A percentile compares a stretch with the other conserved stretches of the same genome.
Evolutionary conservation across 2,329 filamentous ascomycete species (phyloP).

Genomic region (Daldinia sp.): DNA sequence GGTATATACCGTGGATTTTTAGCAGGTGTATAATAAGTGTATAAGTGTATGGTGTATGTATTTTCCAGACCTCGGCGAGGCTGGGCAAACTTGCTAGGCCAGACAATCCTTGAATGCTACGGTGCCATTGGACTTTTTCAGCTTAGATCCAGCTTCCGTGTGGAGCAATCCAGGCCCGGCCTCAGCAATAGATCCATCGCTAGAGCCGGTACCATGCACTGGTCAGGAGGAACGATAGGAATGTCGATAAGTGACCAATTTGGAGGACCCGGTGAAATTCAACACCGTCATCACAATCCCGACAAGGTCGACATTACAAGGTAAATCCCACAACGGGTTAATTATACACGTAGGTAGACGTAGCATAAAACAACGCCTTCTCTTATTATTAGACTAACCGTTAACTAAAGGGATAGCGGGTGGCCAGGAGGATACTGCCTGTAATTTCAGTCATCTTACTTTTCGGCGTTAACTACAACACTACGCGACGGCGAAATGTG

Average conservation of each 20-base stretch:
- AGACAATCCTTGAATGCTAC: slow-evolving; percentile 23
- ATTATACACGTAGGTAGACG: slow-evolving; percentile 10
- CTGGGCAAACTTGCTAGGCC: slow-evolving; percentile 18
- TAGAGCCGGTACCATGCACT: slow-evolving; percentile 19
- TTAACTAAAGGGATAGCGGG: neutral
- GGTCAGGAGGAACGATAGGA: neutral
- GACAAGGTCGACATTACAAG: no score
- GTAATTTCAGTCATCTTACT: slow-evolving; percentile 4
- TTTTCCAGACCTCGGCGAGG: slow-evolving; percentile 26
- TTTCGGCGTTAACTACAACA: slow-evolving; percentile 6
- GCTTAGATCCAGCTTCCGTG: slow-evolving; percentile 17
- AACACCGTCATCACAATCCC: slow-evolving; percentile 11
- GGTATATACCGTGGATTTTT: slow-evolving; percentile 1
- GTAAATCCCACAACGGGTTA: slow-evolving; percentile 21
- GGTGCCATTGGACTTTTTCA: slow-evolving; percentile 17
- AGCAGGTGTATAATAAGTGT: no score
- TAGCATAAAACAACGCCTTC: slow-evolving; percentile 15
- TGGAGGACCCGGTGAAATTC: slow-evolving; percentile 16
- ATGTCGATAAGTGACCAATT: slow-evolving; percentile 15
- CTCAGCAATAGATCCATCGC: slow-evolving; percentile 26
- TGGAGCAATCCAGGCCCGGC: slow-evolving; percentile 31
- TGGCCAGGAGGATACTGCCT: neutral
- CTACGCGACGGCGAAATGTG: slow-evolving; percentile 11
- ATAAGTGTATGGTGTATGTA: no score
- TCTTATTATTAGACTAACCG: slow-evolving; percentile 13